A percentile compares a stretch with the other conserved stretches of the same genome.
Conservation (phyloP, 257 asterid genomes). For the Salvia miltiorrhiza region DNA sequence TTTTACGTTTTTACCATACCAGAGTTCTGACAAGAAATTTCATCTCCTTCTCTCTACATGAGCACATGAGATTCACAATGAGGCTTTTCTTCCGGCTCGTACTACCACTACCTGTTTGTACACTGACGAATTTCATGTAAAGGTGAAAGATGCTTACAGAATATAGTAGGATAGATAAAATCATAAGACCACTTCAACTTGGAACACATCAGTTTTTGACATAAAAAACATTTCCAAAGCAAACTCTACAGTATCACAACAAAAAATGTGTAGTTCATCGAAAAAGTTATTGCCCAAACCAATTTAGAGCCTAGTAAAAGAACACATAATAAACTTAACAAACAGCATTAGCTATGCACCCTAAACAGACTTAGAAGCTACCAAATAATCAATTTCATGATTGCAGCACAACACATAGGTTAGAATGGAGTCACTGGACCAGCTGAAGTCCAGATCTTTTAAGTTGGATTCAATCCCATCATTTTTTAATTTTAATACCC, state of each 20-base stretch:
- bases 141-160: slow-evolving; percentile 23
- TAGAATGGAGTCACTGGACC: background rate
- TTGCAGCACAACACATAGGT: background rate
- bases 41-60: slow-evolving; percentile 93
- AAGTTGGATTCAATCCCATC: background rate
- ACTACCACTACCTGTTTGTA: slow-evolving; percentile 90
- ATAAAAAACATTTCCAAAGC: slow-evolving; percentile 7
- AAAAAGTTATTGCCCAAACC: background rate
- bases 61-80: slow-evolving; percentile 77
- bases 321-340: background rate
- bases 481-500: background rate
- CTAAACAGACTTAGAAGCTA: background rate
- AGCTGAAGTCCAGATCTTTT: background rate
- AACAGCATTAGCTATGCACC: background rate
- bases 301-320: background rate
- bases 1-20: slow-evolving; percentile 40
- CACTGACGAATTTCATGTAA: slow-evolving; percentile 60
- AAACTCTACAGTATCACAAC: background rate
- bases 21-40: slow-evolving; percentile 85
- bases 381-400: background rate
- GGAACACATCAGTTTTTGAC: slow-evolving; percentile 8
- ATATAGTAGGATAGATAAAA: slow-evolving; percentile 15
- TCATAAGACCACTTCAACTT: background rate
- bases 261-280: background rate
- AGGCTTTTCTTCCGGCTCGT: slow-evolving; percentile 71